A percentile compares a stretch with the other conserved stretches of the same genome.
Conservation (phyloP, 1,284 basidiomycete genomes). For the Takashimella tepidaria region DNA sequence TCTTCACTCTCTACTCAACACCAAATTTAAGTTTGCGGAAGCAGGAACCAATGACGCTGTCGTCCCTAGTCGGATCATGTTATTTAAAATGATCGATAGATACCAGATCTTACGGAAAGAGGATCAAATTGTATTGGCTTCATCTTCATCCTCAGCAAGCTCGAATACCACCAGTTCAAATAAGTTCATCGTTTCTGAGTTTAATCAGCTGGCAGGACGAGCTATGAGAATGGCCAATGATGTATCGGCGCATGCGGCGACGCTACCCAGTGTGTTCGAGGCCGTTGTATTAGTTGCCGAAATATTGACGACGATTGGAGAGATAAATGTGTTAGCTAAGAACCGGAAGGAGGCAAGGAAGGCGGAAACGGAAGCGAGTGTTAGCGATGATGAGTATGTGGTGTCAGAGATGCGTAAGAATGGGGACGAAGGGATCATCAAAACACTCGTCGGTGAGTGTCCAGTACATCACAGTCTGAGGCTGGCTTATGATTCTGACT, state of each 20-base stretch:
- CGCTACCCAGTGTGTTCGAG: slow-evolving; percentile 60
- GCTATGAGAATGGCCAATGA: background rate
- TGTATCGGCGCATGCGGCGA: slow-evolving; percentile 1
- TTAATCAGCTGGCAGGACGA: slow-evolving; percentile 12
- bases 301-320: slow-evolving; percentile 56
- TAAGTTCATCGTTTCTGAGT: slow-evolving; percentile 21
- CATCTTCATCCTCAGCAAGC: slow-evolving; percentile 23
- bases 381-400: slow-evolving; percentile 22
- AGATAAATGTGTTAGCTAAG: background rate
- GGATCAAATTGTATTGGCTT: slow-evolving; percentile 5
- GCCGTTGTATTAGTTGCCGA: slow-evolving; percentile 71
- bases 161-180: slow-evolving; percentile 1
- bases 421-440: slow-evolving; percentile 29
- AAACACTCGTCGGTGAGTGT: slow-evolving; percentile 58
- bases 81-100: slow-evolving; percentile 81
- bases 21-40: slow-evolving; percentile 37
- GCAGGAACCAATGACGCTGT: slow-evolving; percentile 55
- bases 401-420: slow-evolving; percentile 19
- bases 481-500: background rate
- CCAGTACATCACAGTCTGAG: too few relatives aligned
- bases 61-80: slow-evolving; percentile 70
- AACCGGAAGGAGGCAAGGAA: slow-evolving; percentile 8
- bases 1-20: slow-evolving; percentile 2
- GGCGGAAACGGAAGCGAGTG: background rate
- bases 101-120: slow-evolving; percentile 52